Evolutionary conservation across 2,329 filamentous ascomycete species (phyloP).

Genomic region (Reticulascus tulasneorum): DNA sequence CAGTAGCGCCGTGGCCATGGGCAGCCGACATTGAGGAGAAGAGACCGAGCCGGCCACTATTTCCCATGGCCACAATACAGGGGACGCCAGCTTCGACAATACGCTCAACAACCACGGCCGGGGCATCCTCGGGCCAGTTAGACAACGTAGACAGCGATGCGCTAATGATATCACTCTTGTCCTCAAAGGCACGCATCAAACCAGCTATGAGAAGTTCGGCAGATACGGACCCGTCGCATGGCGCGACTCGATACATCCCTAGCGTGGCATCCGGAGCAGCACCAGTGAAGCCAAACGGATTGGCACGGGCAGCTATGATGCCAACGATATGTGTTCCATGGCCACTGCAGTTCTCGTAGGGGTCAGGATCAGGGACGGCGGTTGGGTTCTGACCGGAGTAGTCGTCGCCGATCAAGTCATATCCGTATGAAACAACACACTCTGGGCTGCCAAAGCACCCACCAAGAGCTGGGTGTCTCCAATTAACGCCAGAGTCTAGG

Average conservation of each 20-base stretch:
- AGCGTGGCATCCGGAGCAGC: constrained; percentile 35
- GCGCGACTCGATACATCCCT: constrained; percentile 34
- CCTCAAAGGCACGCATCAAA: constrained; percentile 38
- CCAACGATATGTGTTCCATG: constrained; percentile 44
- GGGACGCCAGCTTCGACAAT: constrained; percentile 24
- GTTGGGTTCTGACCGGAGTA: constrained; percentile 21
- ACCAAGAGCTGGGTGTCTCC: constrained; percentile 46
- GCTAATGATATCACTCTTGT: constrained; percentile 31
- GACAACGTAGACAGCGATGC: constrained; percentile 36
- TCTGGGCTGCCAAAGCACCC: constrained; percentile 46
- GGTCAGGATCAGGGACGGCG: constrained; percentile 32
- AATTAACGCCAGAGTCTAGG: constrained; percentile 40
- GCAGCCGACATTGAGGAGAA: constrained; percentile 19
- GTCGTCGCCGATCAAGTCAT: constrained; percentile 37
- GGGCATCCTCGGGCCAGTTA: constrained; percentile 24
- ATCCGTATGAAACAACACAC: constrained; percentile 39
- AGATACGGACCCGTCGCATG: constrained; percentile 25
- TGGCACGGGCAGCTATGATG: constrained; percentile 37
- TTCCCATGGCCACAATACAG: constrained; percentile 22
- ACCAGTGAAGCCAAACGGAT: constrained; percentile 31
- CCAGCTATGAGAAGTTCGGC: constrained; percentile 38
- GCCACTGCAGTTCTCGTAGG: constrained; percentile 33
- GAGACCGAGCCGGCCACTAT: constrained; percentile 17
- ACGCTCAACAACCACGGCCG: constrained; percentile 19
- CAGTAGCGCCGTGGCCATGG: constrained; percentile 11